Conservation (phyloP, 2,329 filamentous ascomycete species). For the Xylaria sp. region DNA sequence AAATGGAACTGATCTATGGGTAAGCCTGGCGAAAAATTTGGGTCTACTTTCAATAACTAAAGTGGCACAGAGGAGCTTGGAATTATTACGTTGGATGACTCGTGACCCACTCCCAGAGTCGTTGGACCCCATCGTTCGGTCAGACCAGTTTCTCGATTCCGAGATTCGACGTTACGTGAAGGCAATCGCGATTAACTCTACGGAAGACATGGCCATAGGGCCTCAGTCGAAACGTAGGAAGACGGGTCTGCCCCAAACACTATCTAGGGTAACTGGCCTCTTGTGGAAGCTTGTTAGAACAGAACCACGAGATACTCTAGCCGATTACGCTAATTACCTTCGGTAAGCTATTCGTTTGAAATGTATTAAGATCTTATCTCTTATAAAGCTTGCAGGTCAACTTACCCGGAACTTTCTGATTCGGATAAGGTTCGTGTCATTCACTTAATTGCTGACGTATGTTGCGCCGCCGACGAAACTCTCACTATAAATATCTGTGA, state of each 20-base stretch:
- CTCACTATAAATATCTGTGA: slow-evolving; percentile 46
- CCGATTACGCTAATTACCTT: slow-evolving; percentile 51
- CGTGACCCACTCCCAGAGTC: slow-evolving; percentile 37
- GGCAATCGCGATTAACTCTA: slow-evolving; percentile 36
- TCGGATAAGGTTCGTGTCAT: slow-evolving; percentile 62
- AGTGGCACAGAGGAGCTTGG: slow-evolving; percentile 46
- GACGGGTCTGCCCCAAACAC: slow-evolving; percentile 38
- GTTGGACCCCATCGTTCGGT: slow-evolving; percentile 35
- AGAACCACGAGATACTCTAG: slow-evolving; percentile 42
- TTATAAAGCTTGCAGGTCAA: slow-evolving; percentile 50
- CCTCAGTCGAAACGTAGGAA: slow-evolving; percentile 49
- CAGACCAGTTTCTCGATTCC: slow-evolving; percentile 43
- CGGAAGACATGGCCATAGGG: slow-evolving; percentile 27
- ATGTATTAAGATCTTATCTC: slow-evolving; percentile 19
- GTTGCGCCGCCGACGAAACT: slow-evolving; percentile 64
- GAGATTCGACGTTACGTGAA: slow-evolving; percentile 42
- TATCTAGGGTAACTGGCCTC: slow-evolving; percentile 40
- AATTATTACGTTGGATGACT: slow-evolving; percentile 44
- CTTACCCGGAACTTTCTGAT: slow-evolving; percentile 60
- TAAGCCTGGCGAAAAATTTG: slow-evolving; percentile 42
- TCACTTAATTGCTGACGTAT: slow-evolving; percentile 64
- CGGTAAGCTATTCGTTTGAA: slow-evolving; percentile 55
- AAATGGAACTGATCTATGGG: slow-evolving; percentile 55
- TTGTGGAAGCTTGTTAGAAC: slow-evolving; percentile 47
- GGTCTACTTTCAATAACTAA: slow-evolving; percentile 39